These are phyloP conservation scores for Neonectria faginata DNA, from an alignment of 2,329 filamentous ascomycete species.

Conservation along the genomic window DNA sequence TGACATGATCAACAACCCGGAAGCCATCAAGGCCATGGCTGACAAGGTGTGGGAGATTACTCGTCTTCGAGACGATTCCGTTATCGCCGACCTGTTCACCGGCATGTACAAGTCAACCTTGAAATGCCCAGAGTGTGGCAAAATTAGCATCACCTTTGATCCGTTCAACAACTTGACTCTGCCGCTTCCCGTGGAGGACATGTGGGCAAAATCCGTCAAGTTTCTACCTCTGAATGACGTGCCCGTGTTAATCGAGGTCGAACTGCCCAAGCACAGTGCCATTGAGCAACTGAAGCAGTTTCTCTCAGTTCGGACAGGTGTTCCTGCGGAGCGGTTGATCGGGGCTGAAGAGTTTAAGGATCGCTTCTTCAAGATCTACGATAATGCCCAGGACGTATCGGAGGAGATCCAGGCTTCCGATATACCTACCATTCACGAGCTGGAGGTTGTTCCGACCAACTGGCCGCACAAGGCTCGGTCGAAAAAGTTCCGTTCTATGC, in stretches of 20 bases:
- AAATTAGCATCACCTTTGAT: conserved; percentile 98
- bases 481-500: conserved; percentile 63
- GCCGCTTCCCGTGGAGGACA: conserved; percentile 86
- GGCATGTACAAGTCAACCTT: conserved; percentile 99
- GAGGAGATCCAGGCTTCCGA: conserved; percentile 78
- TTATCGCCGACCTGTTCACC: conserved; percentile 94
- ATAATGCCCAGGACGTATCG: conserved; percentile 74
- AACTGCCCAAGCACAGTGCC: conserved; percentile 80
- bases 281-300: conserved; percentile 77
- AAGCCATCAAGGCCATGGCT: conserved; percentile 85
- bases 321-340: conserved; percentile 76
- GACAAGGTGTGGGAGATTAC: conserved; percentile 93
- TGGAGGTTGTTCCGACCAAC: conserved; percentile 84
- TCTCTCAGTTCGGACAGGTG: conserved; percentile 74
- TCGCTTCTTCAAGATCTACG: conserved; percentile 88
- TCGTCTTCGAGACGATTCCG: conserved; percentile 90
- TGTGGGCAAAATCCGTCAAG: conserved; percentile 80
- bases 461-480: conserved; percentile 67
- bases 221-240: conserved; percentile 81
- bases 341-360: conserved; percentile 84
- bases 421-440: conserved; percentile 77
- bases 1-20: conserved; percentile 87
- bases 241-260: conserved; percentile 79
- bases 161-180: conserved; percentile 96
- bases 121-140: conserved; percentile 89